A percentile compares a stretch with the other conserved stretches of the same genome.
Conservation (phyloP, 208 protist species). For the Herpetomonas tarakana region DNA sequence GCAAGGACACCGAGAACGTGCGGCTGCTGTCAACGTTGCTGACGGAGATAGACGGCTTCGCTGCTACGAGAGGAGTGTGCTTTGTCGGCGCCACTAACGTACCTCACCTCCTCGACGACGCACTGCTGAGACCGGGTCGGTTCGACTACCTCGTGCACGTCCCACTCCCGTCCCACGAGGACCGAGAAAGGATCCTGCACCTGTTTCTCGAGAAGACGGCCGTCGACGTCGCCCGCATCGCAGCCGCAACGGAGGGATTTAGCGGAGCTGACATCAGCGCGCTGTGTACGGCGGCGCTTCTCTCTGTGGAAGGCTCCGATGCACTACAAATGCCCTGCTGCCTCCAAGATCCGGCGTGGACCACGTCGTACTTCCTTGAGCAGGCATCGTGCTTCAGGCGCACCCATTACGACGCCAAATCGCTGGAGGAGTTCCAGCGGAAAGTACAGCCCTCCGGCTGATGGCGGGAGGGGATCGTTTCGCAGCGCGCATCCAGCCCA, state of each 20-base stretch:
- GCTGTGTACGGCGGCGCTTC: constrained; percentile 46
- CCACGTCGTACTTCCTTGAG: constrained; percentile 41
- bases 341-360: constrained; percentile 23
- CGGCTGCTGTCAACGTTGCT: constrained; percentile 95
- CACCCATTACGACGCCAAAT: constrained; percentile 44
- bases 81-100: constrained; percentile 92
- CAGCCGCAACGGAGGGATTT: constrained; percentile 63
- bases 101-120: constrained; percentile 85
- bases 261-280: constrained; percentile 80
- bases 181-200: constrained; percentile 55
- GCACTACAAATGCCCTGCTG: constrained; percentile 7
- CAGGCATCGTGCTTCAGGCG: constrained; percentile 36
- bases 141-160: constrained; percentile 91
- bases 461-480: background rate
- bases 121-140: constrained; percentile 85
- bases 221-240: constrained; percentile 37
- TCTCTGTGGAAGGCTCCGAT: constrained; percentile 13
- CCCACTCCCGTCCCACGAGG: constrained; percentile 47
- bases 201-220: constrained; percentile 45
- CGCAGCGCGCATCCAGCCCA: too few relatives aligned
- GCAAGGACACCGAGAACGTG: constrained; percentile 39
- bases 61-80: constrained; percentile 66
- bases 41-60: constrained; percentile 98
- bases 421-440: constrained; percentile 43
- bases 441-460: too few relatives aligned